These are phyloP conservation scores for Murraya koenigii DNA, from an alignment of 345 rosid genomes.

Conservation along the genomic window DNA sequence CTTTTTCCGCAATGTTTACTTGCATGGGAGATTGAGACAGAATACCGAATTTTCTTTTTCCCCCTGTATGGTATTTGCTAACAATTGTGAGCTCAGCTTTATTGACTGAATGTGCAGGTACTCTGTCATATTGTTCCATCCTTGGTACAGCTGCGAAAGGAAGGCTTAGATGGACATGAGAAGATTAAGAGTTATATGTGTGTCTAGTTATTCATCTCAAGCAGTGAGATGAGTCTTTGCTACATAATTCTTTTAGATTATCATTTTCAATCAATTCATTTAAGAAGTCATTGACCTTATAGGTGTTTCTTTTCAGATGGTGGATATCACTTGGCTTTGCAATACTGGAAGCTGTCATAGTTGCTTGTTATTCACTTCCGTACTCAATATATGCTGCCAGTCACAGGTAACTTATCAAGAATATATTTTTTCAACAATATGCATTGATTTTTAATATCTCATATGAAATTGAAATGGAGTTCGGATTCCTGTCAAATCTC, in stretches of 20 bases:
- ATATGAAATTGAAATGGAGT: background rate
- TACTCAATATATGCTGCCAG: conserved; percentile 85
- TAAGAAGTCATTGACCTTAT: background rate
- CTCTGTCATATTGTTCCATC: conserved; percentile 91
- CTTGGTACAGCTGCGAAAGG: conserved; percentile 86
- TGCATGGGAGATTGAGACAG: background rate
- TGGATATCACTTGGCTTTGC: conserved; percentile 93
- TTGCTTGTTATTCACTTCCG: conserved; percentile 77
- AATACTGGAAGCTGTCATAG: conserved; percentile 69
- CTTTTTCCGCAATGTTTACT: background rate
- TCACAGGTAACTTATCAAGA: conserved; percentile 47
- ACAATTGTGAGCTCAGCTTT: conserved; percentile 10
- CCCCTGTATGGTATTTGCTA: background rate
- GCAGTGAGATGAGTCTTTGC: conserved; percentile 62
- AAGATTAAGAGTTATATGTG: conserved; percentile 99
- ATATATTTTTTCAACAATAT: conserved; percentile 4
- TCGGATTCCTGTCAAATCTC: background rate
- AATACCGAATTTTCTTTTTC: background rate
- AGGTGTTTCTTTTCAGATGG: conserved; percentile 62
- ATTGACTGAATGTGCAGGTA: conserved; percentile 43
- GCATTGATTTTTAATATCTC: conserved; percentile 1
- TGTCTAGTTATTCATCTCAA: conserved; percentile 72
- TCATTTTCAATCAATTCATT: conserved; percentile 11
- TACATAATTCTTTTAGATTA: conserved; percentile 21
- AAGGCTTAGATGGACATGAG: conserved; percentile 97